Evolutionary conservation across 1,284 basidiomycete species (phyloP), one percentile per base, ranked within the genome.

Genomic region (Cerrena zonata): DNA sequence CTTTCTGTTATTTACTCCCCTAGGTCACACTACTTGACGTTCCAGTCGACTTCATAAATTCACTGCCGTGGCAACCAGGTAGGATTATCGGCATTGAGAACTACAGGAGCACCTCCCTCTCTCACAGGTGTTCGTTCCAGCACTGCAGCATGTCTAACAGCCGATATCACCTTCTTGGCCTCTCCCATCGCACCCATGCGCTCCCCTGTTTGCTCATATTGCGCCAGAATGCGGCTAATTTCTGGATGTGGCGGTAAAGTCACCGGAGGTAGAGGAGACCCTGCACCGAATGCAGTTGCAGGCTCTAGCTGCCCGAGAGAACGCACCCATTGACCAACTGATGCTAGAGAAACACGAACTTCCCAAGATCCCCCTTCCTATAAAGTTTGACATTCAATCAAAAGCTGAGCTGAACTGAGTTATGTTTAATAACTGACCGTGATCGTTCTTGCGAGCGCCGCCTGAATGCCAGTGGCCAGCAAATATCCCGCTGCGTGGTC

Each of bases 281-380:
- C 69, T 42, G 64, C 38, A 1, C 69, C 66, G 51, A 80, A 81
- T 0, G 71, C 76, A 0, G 62, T 55, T 11, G 60, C 47, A 12
- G 76, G 70, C 11, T 66, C 55, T 10, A 80, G 53, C n/a, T 66
- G 70, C 2, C 80, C 80, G 2, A 84, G 60, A 12, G 77, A 76
- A 13, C 78, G 74, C 5, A 83, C 69, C 79, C 79, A 83, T 43
- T 75, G 71, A 0, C 74, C 79, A 2, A 80, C 75, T 1, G 72
- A 75, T 25, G 75, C 76, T 0, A 84, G 71, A 2, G 80, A 82
- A 15, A 83, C 80, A 4, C 73, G 74, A 2, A 83, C 78, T 61
- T 80, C 76, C 73, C 76, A 81, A 10, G 79, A 79, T 4, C 79
- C 79, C n/a, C 80, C 82, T 54, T 80, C 77, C 80, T 83, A 53